phyloP scores from a whole-genome alignment of 2,329 filamentous ascomycete genomes.

The Colletotrichum abscissum region DNA sequence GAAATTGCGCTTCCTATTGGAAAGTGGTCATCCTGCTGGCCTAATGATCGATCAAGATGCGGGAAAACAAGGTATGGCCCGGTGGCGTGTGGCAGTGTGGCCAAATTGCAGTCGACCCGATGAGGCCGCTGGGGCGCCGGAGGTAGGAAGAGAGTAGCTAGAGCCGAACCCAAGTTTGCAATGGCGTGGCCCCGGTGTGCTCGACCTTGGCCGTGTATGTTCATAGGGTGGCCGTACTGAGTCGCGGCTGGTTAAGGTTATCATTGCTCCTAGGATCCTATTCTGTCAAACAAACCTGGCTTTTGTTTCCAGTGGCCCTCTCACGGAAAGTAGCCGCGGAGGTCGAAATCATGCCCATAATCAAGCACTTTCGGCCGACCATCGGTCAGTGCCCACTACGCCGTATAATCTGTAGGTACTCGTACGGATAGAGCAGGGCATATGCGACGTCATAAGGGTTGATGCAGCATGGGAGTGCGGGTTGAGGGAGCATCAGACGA shows the following conservation, averaged over 20 bases:
- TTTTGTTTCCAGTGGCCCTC: neutral
- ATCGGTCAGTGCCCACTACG: neutral
- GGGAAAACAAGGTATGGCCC: conserved; percentile 13
- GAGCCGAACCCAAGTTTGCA: neutral
- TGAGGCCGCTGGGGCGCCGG: conserved; percentile 14
- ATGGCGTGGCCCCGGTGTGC: neutral
- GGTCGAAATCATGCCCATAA: conserved; percentile 10
- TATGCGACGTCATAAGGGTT: conserved; percentile 26
- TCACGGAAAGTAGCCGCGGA: conserved; percentile 31
- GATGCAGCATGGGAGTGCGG: neutral
- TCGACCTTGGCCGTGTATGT: neutral
- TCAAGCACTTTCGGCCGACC: conserved; percentile 8
- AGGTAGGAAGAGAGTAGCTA: neutral
- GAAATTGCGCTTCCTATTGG: neutral
- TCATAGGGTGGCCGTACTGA: neutral
- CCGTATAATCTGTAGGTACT: neutral
- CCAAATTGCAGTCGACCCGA: conserved; percentile 19
- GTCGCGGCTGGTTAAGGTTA: conserved; percentile 31
- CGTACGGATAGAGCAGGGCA: neutral
- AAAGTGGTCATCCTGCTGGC: neutral
- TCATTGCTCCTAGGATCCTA: conserved; percentile 11
- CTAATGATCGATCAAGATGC: neutral
- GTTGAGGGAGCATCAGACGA: conserved; percentile 29
- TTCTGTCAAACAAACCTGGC: conserved; percentile 13
- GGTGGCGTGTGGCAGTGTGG: conserved; percentile 8